Percentiles rank a stretch among this genome's conserved stretches.
Evolutionary conservation across 2,329 filamentous ascomycete species (phyloP).

Genomic region (Aspergillus sp.): DNA sequence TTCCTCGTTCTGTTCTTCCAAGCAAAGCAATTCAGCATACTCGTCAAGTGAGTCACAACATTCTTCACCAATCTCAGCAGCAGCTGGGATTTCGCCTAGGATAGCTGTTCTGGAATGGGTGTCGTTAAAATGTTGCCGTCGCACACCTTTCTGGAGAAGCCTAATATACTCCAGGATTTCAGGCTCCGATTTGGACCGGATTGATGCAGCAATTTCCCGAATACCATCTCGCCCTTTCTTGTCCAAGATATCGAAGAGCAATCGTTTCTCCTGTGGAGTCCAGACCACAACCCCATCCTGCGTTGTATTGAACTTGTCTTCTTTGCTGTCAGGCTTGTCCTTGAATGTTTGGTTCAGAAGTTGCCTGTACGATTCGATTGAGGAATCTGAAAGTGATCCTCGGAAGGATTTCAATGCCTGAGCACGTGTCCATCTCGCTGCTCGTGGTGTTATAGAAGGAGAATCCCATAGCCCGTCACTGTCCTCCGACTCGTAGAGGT

Average conservation of each 20-base stretch:
- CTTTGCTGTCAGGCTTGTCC: constrained; percentile 9
- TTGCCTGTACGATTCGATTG: constrained; percentile 51
- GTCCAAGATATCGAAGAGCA: constrained; percentile 66
- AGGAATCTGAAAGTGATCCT: constrained; percentile 38
- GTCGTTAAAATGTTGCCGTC: constrained; percentile 40
- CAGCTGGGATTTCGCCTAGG: constrained; percentile 65
- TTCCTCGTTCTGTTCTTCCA: constrained; percentile 65
- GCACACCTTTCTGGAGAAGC: constrained; percentile 56
- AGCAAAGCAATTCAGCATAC: constrained; percentile 65
- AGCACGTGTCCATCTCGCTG: constrained; percentile 9
- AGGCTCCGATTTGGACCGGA: constrained; percentile 70
- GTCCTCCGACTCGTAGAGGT: constrained; percentile 32
- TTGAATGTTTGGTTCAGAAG: constrained; percentile 56
- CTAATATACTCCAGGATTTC: constrained; percentile 72
- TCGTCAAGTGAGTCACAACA: constrained; percentile 67
- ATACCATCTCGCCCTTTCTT: constrained; percentile 65
- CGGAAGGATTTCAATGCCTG: constrained; percentile 15
- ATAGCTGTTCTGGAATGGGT: constrained; percentile 41
- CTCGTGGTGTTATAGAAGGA: constrained; percentile 1
- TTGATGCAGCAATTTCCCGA: constrained; percentile 59
- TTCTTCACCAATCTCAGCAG: constrained; percentile 67
- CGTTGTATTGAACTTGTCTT: constrained; percentile 39
- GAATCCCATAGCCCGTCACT: constrained; percentile 14
- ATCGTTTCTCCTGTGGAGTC: constrained; percentile 68
- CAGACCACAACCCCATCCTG: constrained; percentile 72